These are phyloP conservation scores for Psidium guajava DNA, from an alignment of 345 rosid genomes.

Conservation along the genomic window DNA sequence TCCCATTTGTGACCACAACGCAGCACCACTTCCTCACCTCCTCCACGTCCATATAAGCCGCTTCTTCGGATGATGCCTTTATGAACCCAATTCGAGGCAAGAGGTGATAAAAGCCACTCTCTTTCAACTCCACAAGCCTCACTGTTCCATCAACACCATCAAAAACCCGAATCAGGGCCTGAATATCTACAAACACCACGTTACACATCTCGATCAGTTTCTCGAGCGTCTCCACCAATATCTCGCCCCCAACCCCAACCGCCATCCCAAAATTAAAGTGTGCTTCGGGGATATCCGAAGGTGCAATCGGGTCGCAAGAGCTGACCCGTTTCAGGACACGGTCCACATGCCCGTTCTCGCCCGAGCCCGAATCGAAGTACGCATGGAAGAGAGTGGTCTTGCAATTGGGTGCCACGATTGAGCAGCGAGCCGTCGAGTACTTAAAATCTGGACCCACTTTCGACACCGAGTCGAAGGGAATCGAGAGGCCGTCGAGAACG, in stretches of 20 bases:
- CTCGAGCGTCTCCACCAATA: conserved; percentile 72
- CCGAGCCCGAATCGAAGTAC: conserved; percentile 37
- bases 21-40: conserved; percentile 62
- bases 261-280: conserved; percentile 77
- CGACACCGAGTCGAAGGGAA: conserved; percentile 40
- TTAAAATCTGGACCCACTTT: conserved; percentile 76
- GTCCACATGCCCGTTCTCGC: conserved; percentile 33
- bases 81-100: conserved; percentile 52
- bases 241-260: conserved; percentile 95
- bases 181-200: conserved; percentile 68
- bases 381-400: conserved; percentile 77
- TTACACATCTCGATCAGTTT: conserved; percentile 66
- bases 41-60: conserved; percentile 65
- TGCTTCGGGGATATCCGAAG: conserved; percentile 53
- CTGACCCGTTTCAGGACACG: conserved; percentile 61
- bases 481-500: conserved; percentile 46
- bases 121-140: conserved; percentile 42
- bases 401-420: conserved; percentile 30
- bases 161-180: conserved; percentile 70
- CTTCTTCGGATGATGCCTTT: conserved; percentile 90
- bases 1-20: conserved; percentile 86
- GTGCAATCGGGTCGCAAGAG: conserved; percentile 59
- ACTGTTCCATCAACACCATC: conserved; percentile 53
- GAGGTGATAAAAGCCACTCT: conserved; percentile 55
- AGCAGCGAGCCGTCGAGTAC: conserved; percentile 29